Evolutionary conservation across 768 basidiomycete species (phyloP).

Genomic region (Tulasnella sp.): DNA sequence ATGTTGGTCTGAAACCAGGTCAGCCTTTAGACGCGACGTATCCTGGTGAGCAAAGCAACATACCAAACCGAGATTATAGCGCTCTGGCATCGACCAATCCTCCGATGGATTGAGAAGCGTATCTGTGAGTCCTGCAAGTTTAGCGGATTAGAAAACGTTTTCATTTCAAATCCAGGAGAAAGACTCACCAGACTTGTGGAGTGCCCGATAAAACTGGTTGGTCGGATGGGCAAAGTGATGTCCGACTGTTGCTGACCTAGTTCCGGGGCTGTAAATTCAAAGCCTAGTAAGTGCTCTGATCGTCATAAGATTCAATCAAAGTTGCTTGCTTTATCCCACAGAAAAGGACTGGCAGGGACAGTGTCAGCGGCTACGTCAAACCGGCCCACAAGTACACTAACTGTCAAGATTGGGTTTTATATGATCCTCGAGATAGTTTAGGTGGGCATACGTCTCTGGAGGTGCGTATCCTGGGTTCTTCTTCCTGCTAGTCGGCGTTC

Average conservation of each 20-base stretch:
- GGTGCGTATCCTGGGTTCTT: slow-evolving; percentile 39
- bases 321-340: slow-evolving; percentile 72
- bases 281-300: background rate
- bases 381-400: slow-evolving; percentile 29
- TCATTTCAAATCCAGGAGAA: background rate
- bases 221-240: slow-evolving; percentile 74
- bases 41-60: slow-evolving; percentile 26
- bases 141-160: slow-evolving; percentile 17
- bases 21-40: background rate
- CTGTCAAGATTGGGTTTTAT: slow-evolving; percentile 50
- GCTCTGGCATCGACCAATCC: slow-evolving; percentile 51
- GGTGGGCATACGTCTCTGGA: slow-evolving; percentile 47
- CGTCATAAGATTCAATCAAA: background rate
- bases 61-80: slow-evolving; percentile 60
- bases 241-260: slow-evolving; percentile 57
- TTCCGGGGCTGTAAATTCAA: slow-evolving; percentile 46
- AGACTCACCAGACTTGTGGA: slow-evolving; percentile 52
- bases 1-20: slow-evolving; percentile 55
- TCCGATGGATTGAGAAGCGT: slow-evolving; percentile 47
- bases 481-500: slow-evolving; percentile 23
- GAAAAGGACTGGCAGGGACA: slow-evolving; percentile 51
- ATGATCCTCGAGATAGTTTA: slow-evolving; percentile 46
- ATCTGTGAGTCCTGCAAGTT: slow-evolving; percentile 49
- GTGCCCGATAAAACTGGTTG: slow-evolving; percentile 76
- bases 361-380: background rate